These are phyloP conservation scores for Vaccinium macrocarpon DNA, from an alignment of 148 eudicot genomes.

Conservation along the genomic window DNA sequence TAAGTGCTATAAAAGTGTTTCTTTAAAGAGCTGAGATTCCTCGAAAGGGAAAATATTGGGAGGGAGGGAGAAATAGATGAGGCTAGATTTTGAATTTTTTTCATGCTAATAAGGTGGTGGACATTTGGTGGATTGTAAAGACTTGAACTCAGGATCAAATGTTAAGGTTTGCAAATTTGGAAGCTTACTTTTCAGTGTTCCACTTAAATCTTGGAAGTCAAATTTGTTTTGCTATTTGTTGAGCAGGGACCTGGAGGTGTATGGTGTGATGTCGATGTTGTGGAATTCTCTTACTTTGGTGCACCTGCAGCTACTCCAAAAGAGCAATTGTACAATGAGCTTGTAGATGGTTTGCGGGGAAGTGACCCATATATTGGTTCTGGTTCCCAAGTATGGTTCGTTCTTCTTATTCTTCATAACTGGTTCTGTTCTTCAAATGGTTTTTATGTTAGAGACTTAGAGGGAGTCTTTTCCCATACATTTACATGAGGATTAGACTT, in stretches of 20 bases:
- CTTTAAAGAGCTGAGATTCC: neutral
- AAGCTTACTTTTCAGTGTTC: neutral
- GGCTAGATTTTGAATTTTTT: neutral
- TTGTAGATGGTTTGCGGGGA: constrained; percentile 68
- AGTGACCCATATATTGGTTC: constrained; percentile 67
- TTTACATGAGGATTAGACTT: neutral
- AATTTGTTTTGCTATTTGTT: neutral
- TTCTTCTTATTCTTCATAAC: neutral
- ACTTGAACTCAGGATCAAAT: neutral
- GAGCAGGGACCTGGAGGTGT: constrained; percentile 71
- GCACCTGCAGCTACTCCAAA: constrained; percentile 64
- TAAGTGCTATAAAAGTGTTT: neutral
- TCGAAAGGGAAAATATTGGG: neutral
- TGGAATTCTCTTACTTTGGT: constrained; percentile 65
- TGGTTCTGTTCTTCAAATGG: neutral
- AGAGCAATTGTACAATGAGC: constrained; percentile 54
- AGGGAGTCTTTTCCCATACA: neutral
- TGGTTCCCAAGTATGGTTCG: constrained; percentile 59
- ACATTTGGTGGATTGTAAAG: neutral
- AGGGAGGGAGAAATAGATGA: neutral
- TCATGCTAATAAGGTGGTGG: neutral
- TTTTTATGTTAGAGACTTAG: neutral
- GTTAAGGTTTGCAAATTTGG: neutral
- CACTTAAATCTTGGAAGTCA: constrained; percentile 2
- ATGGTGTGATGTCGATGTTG: constrained; percentile 76